Percentiles rank a stretch among this genome's conserved stretches.
phyloP scores from a whole-genome alignment of 805 yeast genomes.

The Yamadazyma paraphyllophila region DNA sequence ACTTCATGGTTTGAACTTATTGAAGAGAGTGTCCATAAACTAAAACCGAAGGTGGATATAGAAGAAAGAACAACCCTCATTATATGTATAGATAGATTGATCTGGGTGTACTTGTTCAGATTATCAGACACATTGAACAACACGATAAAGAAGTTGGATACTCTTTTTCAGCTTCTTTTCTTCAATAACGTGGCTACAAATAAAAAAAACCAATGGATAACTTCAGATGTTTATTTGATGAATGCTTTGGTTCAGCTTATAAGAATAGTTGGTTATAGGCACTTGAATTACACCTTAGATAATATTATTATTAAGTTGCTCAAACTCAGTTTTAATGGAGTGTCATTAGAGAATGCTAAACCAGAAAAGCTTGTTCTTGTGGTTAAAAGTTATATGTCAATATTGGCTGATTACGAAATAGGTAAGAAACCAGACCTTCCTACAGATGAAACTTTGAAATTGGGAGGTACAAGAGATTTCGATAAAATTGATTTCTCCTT shows the following conservation, averaged over 20 bases:
- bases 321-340: conserved; percentile 56
- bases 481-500: conserved; percentile 31
- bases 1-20: conserved; percentile 68
- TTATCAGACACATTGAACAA: conserved; percentile 86
- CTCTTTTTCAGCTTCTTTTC: conserved; percentile 56
- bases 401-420: conserved; percentile 59
- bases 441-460: conserved; percentile 42
- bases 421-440: conserved; percentile 74
- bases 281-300: conserved; percentile 76
- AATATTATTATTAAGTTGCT: conserved; percentile 72
- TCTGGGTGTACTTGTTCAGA: conserved; percentile 89
- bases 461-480: not conserved
- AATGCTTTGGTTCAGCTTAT: conserved; percentile 69
- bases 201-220: conserved; percentile 75
- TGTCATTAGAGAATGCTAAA: conserved; percentile 55
- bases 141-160: conserved; percentile 75
- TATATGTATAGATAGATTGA: conserved; percentile 65
- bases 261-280: conserved; percentile 76
- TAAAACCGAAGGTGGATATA: conserved; percentile 59
- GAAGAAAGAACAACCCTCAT: conserved; percentile 55
- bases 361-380: conserved; percentile 74
- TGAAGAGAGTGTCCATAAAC: conserved; percentile 55
- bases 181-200: conserved; percentile 37
- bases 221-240: conserved; percentile 58
- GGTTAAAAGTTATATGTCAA: conserved; percentile 67